phyloP scores from a whole-genome alignment of 192 early-diverging fungal species.

The Linnemannia exigua region DNA sequence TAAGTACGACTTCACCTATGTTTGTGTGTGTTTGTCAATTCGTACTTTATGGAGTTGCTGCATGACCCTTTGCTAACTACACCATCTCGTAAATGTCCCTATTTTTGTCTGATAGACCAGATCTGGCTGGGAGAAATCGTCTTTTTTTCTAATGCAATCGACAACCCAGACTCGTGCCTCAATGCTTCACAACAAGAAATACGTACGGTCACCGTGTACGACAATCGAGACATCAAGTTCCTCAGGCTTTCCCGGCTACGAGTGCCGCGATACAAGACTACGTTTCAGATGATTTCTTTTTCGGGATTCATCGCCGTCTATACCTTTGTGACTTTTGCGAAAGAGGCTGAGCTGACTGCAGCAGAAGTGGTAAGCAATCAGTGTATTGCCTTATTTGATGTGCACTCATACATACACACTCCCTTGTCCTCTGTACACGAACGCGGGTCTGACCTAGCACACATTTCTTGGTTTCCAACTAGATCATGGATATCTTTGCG shows the following conservation, averaged over 20 bases:
- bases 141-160: slow-evolving; percentile 57
- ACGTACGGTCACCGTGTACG: slow-evolving; percentile 43
- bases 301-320: slow-evolving; percentile 56
- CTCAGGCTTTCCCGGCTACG: slow-evolving; percentile 54
- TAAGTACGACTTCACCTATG: slow-evolving; percentile 32
- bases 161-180: slow-evolving; percentile 44
- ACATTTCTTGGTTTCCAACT: background rate
- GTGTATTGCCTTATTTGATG: background rate
- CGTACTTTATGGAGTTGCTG: background rate
- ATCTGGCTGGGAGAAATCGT: slow-evolving; percentile 60
- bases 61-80: background rate
- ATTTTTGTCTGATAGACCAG: slow-evolving; percentile 38
- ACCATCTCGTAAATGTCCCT: background rate
- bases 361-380: slow-evolving; percentile 39
- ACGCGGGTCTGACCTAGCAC: background rate
- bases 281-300: slow-evolving; percentile 53
- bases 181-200: slow-evolving; percentile 50
- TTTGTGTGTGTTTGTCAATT: background rate
- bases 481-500: slow-evolving; percentile 57
- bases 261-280: slow-evolving; percentile 58
- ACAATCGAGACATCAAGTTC: slow-evolving; percentile 44
- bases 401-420: no score
- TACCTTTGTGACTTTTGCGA: slow-evolving; percentile 51
- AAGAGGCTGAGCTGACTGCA: slow-evolving; percentile 29
- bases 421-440: background rate